Evolutionary conservation across 352 stramenopile species (phyloP), one percentile per base, ranked within the genome.

Genomic region (Globisporangium irregulare): DNA sequence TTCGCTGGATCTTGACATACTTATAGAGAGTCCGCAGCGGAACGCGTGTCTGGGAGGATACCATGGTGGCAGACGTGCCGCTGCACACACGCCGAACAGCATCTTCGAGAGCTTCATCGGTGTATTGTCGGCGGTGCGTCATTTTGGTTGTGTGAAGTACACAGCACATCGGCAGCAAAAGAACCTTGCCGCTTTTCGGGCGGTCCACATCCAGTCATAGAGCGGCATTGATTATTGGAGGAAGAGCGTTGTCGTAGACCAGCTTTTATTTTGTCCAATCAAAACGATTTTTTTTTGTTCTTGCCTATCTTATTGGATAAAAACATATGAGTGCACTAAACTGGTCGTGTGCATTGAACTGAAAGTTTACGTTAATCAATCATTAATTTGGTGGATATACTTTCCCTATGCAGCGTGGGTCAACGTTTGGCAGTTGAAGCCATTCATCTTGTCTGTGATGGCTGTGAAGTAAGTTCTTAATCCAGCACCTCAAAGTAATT

Each of bases 301-400:
- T 27, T 34, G 51, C 22, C 9, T 34, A 8, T 57, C 9, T 57
- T 32, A 34, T 57, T 57, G 51, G 51, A 57, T 57, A 55, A 57
- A 57, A 57, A 57, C 14, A 57, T 57, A 8, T 57, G 51, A 57
- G 51, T 57, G 51, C 10, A 57, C 51, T 57, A 57, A 57, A 57
- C 22, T 57, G 51, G 51, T 57, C 24, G 24, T 57, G 51, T 34
- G 51, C 51, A 34, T 57, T 57, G 36, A 57, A 57, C 9, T 57
- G 51, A 57, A 57, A 36, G 51, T 22, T 57, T 34, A 57, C 22
- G 51, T n/a, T 24, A 24, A 24, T 24, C 22, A 24, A 24, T 24
- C 22, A 29, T 29, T 29, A 3, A 29, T 29, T 29, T 29, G 27
- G 27, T 29, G 27, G 27, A 29, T 29, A 29, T 29, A 3, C 27